These are phyloP conservation scores for Fraxinus pennsylvanica DNA, from an alignment of 257 asterid genomes.

Conservation along the genomic window DNA sequence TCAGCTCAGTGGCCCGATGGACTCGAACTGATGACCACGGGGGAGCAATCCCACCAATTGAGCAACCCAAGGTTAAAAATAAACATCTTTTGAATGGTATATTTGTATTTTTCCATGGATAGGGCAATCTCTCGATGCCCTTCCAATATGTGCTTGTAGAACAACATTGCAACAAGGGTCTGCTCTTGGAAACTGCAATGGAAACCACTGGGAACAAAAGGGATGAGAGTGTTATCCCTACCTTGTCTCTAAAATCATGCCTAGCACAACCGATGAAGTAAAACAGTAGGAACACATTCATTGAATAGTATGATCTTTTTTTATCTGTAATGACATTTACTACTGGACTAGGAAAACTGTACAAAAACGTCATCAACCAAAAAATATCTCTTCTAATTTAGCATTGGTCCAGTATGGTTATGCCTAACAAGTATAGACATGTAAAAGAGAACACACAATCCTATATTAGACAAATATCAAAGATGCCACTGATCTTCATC, in stretches of 20 bases:
- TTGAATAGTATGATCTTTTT: not conserved
- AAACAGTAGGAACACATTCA: not conserved
- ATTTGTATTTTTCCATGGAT: not conserved
- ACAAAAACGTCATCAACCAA: not conserved
- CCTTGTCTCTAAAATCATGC: not conserved
- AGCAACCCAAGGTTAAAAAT: too few species aligned
- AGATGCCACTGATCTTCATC: not conserved
- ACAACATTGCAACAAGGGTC: not conserved
- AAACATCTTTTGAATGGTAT: not conserved
- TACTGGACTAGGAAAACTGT: not conserved
- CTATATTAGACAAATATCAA: not conserved
- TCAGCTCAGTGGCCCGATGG: too few species aligned
- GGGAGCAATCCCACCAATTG: too few species aligned
- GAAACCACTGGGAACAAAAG: not conserved
- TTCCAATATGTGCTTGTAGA: not conserved
- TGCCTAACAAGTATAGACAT: not conserved
- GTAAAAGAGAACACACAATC: not conserved
- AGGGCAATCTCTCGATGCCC: not conserved
- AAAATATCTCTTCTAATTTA: not conserved
- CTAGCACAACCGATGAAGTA: not conserved
- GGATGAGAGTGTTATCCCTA: not conserved
- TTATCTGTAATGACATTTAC: not conserved
- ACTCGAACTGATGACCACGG: too few species aligned
- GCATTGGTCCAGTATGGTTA: not conserved
- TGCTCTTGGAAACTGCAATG: not conserved